Conservation (phyloP, 2,329 filamentous ascomycete species). For the Aspergillus piperis region DNA sequence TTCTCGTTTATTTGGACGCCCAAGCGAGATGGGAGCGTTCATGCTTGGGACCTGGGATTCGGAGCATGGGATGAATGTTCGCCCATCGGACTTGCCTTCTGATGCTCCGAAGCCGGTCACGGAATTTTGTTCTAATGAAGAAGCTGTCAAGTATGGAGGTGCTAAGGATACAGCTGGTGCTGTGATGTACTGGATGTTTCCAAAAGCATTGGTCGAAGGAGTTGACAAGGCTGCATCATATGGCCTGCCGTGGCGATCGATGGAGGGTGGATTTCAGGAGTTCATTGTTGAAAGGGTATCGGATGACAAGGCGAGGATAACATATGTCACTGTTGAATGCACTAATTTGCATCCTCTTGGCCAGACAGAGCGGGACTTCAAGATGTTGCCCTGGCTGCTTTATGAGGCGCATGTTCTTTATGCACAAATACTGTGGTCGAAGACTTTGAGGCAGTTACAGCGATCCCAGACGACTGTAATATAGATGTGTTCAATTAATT, state of each 20-base stretch:
- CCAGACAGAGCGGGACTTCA: constrained; percentile 7
- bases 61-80: neutral
- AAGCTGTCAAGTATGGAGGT: neutral
- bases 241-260: constrained; percentile 15
- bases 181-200: constrained; percentile 9
- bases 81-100: neutral
- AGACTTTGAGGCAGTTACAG: neutral
- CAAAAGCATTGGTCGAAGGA: neutral
- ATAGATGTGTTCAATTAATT: too few relatives aligned
- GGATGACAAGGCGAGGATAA: constrained; percentile 10
- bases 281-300: constrained; percentile 13
- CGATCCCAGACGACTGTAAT: neutral
- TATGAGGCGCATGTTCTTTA: constrained; percentile 18
- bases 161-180: neutral
- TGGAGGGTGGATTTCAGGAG: constrained; percentile 18
- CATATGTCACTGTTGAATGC: constrained; percentile 13
- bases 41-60: neutral
- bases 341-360: constrained; percentile 8
- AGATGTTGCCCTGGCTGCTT: constrained; percentile 9
- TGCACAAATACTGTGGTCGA: constrained; percentile 7
- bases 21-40: neutral
- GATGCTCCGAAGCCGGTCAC: neutral
- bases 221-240: constrained; percentile 8
- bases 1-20: neutral
- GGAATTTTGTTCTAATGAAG: neutral